phyloP scores from a whole-genome alignment of 108 stramenopile species.

The Cyclotella distinguenda region DNA sequence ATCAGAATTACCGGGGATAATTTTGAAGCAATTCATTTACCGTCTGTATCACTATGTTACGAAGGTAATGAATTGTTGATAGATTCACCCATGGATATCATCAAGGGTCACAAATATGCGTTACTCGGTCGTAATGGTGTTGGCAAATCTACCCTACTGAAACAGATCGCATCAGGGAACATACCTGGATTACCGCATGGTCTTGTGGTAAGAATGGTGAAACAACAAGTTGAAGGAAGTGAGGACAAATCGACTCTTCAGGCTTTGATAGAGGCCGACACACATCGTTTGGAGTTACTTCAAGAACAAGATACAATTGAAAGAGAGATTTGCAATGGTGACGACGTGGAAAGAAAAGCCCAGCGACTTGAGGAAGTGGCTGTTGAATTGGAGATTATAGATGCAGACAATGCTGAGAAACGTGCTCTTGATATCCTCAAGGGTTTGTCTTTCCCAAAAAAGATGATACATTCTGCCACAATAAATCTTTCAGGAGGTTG shows the following conservation, averaged over 20 bases:
- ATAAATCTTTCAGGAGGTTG: conserved; percentile 86
- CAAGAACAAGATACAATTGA: conserved; percentile 64
- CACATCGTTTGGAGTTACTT: conserved; percentile 54
- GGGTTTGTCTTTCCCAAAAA: conserved; percentile 61
- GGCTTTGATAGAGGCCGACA: conserved; percentile 67
- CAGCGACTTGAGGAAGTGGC: neutral
- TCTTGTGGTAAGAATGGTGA: conserved; percentile 69
- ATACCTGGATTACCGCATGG: conserved; percentile 83
- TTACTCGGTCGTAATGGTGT: conserved; percentile 82
- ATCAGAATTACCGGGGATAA: conserved; percentile 48
- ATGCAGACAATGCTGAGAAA: conserved; percentile 70
- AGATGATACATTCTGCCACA: conserved; percentile 71
- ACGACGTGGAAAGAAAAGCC: no score
- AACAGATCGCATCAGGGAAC: conserved; percentile 60
- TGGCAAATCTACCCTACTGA: conserved; percentile 86
- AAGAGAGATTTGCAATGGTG: conserved; percentile 30
- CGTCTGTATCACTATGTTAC: conserved; percentile 46
- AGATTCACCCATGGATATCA: conserved; percentile 54
- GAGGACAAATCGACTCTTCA: conserved; percentile 69
- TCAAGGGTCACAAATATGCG: conserved; percentile 71
- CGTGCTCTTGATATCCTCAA: conserved; percentile 60
- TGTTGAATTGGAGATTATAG: conserved; percentile 30
- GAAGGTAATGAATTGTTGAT: conserved; percentile 57
- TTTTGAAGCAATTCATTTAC: conserved; percentile 47
- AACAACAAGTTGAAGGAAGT: conserved; percentile 84